phyloP scores from a whole-genome alignment of 179 eudicot genomes.

The Corrigiola litoralis region DNA sequence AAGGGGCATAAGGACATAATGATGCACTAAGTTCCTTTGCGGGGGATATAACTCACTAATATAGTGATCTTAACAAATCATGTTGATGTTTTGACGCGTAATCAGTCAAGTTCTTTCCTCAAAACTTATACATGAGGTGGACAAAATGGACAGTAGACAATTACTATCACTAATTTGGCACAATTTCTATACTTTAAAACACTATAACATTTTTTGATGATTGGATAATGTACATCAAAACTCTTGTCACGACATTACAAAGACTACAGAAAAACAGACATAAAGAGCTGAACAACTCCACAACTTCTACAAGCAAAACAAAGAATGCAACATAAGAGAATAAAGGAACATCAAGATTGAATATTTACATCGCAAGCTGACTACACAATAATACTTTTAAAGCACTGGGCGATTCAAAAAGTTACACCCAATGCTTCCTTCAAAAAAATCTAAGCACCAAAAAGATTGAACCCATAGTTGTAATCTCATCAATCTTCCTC shows the following conservation, averaged over 20 bases:
- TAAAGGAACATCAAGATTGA: neutral
- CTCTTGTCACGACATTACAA: constrained; percentile 1
- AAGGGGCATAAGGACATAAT: too few relatives aligned
- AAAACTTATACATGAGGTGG: too few relatives aligned
- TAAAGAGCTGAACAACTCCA: neutral
- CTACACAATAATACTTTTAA: constrained; percentile 10
- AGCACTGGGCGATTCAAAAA: constrained; percentile 18
- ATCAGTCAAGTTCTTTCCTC: too few relatives aligned
- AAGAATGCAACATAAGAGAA: neutral
- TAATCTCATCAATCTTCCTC: constrained; percentile 4
- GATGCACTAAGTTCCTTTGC: too few relatives aligned
- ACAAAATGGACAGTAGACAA: too few relatives aligned
- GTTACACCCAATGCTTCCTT: constrained; percentile 10
- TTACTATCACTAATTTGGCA: too few relatives aligned
- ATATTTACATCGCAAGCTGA: neutral
- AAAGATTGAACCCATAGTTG: neutral
- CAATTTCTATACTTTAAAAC: too few relatives aligned
- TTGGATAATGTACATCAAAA: constrained; percentile 9
- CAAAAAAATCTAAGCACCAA: neutral
- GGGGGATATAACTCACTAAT: too few relatives aligned
- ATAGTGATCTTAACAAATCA: too few relatives aligned
- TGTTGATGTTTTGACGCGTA: too few relatives aligned
- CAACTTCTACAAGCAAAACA: neutral
- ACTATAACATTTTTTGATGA: neutral
- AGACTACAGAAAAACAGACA: neutral